These are phyloP conservation scores for Fraxinus greggii DNA, from an alignment of 305 asterid species.

Conservation along the genomic window DNA sequence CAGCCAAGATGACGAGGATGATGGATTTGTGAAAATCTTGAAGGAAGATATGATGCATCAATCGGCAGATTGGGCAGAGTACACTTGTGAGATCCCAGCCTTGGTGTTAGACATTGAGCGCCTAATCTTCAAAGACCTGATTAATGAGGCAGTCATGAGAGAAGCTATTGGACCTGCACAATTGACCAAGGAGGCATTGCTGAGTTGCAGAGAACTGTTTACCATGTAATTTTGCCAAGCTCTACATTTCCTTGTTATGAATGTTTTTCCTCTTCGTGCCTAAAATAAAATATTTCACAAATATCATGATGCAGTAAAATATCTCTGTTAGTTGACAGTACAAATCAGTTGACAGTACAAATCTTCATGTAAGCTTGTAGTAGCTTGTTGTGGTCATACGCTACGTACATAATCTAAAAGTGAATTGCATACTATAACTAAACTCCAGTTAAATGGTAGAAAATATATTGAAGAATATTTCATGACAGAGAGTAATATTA, in stretches of 20 bases:
- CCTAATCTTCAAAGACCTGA: conserved; percentile 76
- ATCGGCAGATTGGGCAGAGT: conserved; percentile 63
- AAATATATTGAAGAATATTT: background rate
- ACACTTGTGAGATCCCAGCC: conserved; percentile 54
- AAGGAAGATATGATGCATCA: conserved; percentile 55
- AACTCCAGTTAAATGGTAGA: background rate
- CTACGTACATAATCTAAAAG: background rate
- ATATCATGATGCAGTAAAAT: background rate
- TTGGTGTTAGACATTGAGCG: conserved; percentile 86
- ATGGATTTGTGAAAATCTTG: conserved; percentile 42
- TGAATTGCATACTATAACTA: background rate
- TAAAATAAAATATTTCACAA: conserved; percentile 11
- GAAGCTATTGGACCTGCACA: conserved; percentile 34
- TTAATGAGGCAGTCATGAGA: conserved; percentile 62
- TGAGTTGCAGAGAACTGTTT: conserved; percentile 37
- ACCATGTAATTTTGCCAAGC: conserved; percentile 1
- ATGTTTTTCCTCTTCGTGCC: conserved; percentile 14
- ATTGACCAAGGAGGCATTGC: conserved; percentile 51
- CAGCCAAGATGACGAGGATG: conserved; percentile 52
- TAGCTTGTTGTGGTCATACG: background rate
- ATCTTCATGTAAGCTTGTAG: background rate
- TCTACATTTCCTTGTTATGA: conserved; percentile 23
- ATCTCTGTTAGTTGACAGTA: background rate
- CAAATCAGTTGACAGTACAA: background rate
- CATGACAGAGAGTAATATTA: background rate